These are phyloP conservation scores for Purshia tridentata DNA, from an alignment of 306 rosid genomes.

Conservation along the genomic window DNA sequence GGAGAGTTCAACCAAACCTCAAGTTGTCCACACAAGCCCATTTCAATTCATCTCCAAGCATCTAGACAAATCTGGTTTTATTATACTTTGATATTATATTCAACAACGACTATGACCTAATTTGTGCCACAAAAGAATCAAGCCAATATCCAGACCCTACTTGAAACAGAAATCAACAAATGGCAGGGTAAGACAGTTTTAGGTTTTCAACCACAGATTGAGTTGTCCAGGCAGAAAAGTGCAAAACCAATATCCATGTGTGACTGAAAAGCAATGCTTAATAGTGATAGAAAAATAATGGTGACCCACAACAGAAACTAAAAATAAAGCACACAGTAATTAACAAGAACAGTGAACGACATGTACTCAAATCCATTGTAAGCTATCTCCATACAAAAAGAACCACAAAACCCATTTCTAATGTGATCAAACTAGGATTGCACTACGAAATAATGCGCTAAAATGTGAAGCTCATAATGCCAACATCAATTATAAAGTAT, in stretches of 20 bases:
- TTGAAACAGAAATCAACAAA: not conserved
- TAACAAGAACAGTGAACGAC: not conserved
- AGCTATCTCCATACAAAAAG: not conserved
- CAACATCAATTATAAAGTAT: no score
- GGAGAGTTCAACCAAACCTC: not conserved
- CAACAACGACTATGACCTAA: not conserved
- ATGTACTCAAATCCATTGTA: conserved; percentile 1
- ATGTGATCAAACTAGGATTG: not conserved
- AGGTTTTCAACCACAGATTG: no score
- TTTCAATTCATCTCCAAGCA: not conserved
- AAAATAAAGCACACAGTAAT: not conserved
- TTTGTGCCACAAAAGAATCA: not conserved
- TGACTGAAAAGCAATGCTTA: not conserved
- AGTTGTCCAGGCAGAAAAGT: not conserved
- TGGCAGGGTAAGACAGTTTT: not conserved
- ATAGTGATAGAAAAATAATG: no score
- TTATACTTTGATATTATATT: not conserved
- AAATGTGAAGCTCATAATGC: not conserved
- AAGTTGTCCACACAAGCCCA: not conserved
- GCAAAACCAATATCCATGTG: not conserved
- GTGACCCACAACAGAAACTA: not conserved
- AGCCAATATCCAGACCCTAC: not conserved
- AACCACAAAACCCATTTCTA: not conserved
- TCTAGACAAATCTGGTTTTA: not conserved
- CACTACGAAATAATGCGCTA: not conserved